phyloP scores from a whole-genome alignment of 2,329 filamentous ascomycete species.

The Fusarium decemcellulare region DNA sequence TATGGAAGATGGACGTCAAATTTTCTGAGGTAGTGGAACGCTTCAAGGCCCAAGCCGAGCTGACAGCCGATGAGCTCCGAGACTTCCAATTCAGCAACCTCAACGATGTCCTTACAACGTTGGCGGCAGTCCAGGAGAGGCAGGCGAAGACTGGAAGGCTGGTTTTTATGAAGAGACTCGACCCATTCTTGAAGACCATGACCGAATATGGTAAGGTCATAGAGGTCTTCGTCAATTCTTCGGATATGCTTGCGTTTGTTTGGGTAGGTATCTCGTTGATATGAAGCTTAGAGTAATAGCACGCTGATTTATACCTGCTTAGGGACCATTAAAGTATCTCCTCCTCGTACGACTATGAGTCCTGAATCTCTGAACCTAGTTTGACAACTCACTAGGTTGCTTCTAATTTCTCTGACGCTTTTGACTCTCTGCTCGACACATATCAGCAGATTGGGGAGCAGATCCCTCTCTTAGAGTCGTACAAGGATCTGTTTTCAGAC shows the following conservation, averaged over 20 bases:
- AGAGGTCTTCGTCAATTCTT: constrained; percentile 23
- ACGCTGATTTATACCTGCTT: too few species aligned
- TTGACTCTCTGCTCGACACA: background rate
- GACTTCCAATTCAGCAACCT: background rate
- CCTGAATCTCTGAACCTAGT: too few species aligned
- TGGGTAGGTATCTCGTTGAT: constrained; percentile 48
- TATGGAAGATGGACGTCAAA: too few species aligned
- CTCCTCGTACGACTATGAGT: background rate
- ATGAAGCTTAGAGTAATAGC: background rate
- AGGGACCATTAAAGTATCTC: background rate
- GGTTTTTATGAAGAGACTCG: constrained; percentile 33
- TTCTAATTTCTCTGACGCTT: background rate
- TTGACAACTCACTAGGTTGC: too few species aligned
- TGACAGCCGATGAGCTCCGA: background rate
- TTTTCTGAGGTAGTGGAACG: background rate
- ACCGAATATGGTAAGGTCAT: constrained; percentile 24
- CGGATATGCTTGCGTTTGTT: constrained; percentile 43
- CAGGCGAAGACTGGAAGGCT: background rate
- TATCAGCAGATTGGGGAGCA: background rate
- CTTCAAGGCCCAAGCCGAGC: background rate
- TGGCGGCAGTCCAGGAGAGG: background rate
- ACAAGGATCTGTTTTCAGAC: background rate
- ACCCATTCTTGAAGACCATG: constrained; percentile 21
- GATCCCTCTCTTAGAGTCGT: background rate
- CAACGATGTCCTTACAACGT: background rate